Evolutionary conservation across 2,329 filamentous ascomycete genomes (phyloP), one percentile per base, ranked within the genome.

Genomic region (Mariannaea elegans): DNA sequence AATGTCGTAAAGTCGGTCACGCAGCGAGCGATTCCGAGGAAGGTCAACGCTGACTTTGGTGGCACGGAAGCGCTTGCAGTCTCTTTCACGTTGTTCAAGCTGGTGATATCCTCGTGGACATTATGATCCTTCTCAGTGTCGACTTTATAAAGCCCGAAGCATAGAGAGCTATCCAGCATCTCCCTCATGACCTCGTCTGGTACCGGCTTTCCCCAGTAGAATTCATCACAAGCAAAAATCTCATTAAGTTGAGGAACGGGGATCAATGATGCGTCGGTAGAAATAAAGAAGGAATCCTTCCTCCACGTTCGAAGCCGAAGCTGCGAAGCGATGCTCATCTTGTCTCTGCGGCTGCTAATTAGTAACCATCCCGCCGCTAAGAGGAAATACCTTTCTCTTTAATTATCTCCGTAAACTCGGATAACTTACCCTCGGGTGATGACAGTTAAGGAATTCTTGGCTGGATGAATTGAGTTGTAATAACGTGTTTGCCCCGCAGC

Each of bases 1-100:
- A 90, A 86, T 0, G 88, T 89, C 9, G 84, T 79, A 59, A 81
- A 81, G 70, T 92, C 90, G 0, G 89, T 92, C 46, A 91, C 75
- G 6, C 88, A 72, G 14, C 89, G 69, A 2, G 72, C 68, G 24
- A 77, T 64, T 3, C 76, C 76, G 2, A 77, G 60, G 12, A 76
- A 55, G 12, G 62, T 48, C 27, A 56, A 38, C 4, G 49, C 39
- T 18, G 53, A 32, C 12, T 7, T 45, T 13, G 27, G 18, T 16
- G 23, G 56, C 18, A n/a, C 9, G 16, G 46, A 21, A 8, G 12
- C 9, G 24, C 24, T 9, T 27, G 24, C 23, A 5, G 24, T 3
- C 36, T 27, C 36, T 14, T 3, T 18, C 4, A 14, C 16, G n/a
- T 14, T 12, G 24, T 9, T 27, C 24, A 27, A 27, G 24, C 24